Conservation (phyloP, 768 basidiomycete genomes). For the Asterophora lycoperdoides region DNA sequence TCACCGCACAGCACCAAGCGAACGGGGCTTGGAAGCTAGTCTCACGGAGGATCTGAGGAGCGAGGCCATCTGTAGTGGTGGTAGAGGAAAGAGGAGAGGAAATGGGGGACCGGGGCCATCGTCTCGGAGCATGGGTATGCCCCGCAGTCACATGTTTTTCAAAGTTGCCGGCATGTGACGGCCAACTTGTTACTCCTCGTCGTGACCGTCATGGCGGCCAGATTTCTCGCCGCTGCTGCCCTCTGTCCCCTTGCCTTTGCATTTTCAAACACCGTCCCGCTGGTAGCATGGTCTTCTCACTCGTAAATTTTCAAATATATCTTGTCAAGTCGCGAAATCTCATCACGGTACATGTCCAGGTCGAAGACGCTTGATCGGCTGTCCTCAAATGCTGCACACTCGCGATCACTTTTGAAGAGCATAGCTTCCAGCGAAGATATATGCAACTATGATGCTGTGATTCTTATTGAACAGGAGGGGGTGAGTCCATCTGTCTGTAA, state of each 20-base stretch:
- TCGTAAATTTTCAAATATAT: constrained; percentile 35
- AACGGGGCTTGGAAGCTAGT: constrained; percentile 6
- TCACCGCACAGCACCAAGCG: constrained; percentile 6
- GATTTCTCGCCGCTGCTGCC: constrained; percentile 39
- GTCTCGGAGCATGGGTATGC: background rate
- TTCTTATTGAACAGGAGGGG: constrained; percentile 69
- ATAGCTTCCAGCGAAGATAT: constrained; percentile 43
- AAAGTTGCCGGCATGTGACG: constrained; percentile 2
- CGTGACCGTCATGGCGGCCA: constrained; percentile 34
- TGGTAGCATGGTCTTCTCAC: constrained; percentile 70
- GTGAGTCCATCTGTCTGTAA: constrained; percentile 40
- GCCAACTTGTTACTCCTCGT: background rate
- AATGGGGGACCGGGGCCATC: background rate
- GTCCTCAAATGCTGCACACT: constrained; percentile 27
- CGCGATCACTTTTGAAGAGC: constrained; percentile 37
- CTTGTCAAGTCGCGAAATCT: background rate
- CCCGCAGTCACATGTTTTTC: constrained; percentile 13
- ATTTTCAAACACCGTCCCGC: constrained; percentile 58
- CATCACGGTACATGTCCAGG: constrained; percentile 27
- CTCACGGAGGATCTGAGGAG: constrained; percentile 15
- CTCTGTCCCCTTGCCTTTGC: constrained; percentile 47
- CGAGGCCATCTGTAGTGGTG: constrained; percentile 12
- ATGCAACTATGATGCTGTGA: constrained; percentile 62
- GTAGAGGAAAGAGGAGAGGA: background rate
- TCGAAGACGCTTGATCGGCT: constrained; percentile 44